Percentiles rank a stretch among this genome's conserved stretches.
phyloP scores from a whole-genome alignment of 257 asterid species.

The Fraxinus quadrangulata region DNA sequence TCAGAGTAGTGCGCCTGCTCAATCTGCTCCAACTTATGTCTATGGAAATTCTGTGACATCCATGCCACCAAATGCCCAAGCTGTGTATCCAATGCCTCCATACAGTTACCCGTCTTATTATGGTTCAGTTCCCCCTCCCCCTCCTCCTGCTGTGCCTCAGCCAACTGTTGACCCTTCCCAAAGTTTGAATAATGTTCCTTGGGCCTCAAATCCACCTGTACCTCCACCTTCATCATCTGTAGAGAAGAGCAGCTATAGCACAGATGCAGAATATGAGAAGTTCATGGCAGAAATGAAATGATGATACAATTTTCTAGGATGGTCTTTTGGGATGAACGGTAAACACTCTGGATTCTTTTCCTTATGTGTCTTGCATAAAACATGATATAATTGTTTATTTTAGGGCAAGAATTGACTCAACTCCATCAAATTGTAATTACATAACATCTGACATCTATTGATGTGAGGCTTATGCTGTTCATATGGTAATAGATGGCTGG shows the following conservation, averaged over 20 bases:
- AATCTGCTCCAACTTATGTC: slow-evolving; percentile 53
- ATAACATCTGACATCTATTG: neutral
- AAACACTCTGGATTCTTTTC: neutral
- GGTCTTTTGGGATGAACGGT: slow-evolving; percentile 34
- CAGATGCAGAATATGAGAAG: slow-evolving; percentile 86
- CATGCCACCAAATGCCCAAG: slow-evolving; percentile 58
- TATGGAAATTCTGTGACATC: slow-evolving; percentile 54
- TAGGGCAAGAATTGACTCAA: neutral
- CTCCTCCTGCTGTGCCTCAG: slow-evolving; percentile 40
- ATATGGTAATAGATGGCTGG: neutral
- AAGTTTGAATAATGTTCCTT: slow-evolving; percentile 64
- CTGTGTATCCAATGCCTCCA: slow-evolving; percentile 55
- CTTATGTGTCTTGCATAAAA: neutral
- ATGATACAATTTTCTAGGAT: slow-evolving; percentile 8
- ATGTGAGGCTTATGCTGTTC: neutral
- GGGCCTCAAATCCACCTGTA: slow-evolving; percentile 71
- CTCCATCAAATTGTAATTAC: neutral
- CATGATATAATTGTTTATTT: neutral
- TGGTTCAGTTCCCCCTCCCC: slow-evolving; percentile 68
- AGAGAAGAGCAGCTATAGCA: slow-evolving; percentile 52
- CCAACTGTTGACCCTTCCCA: slow-evolving; percentile 56
- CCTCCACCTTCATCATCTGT: slow-evolving; percentile 64
- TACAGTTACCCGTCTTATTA: slow-evolving; percentile 69
- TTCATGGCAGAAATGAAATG: slow-evolving; percentile 94
- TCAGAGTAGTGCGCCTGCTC: slow-evolving; percentile 54